phyloP scores from a whole-genome alignment of 2,329 filamentous ascomycete species.

The Pezicula carpinea region DNA sequence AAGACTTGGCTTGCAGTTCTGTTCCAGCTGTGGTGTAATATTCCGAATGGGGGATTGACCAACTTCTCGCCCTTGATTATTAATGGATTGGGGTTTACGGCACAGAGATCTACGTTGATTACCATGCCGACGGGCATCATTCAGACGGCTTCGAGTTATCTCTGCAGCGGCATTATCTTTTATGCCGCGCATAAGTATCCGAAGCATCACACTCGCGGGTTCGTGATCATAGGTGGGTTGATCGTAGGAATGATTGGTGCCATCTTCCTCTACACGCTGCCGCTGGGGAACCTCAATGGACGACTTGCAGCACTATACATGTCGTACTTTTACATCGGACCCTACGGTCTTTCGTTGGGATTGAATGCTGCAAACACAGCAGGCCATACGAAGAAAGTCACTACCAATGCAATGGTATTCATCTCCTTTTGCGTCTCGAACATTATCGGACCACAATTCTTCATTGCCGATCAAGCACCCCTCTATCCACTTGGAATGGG shows the following conservation, averaged over 20 bases:
- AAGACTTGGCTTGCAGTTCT: slow-evolving; percentile 30
- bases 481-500: slow-evolving; percentile 51
- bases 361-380: slow-evolving; percentile 44
- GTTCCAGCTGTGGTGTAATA: slow-evolving; percentile 30
- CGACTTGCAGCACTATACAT: slow-evolving; percentile 29
- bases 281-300: slow-evolving; percentile 25
- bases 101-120: slow-evolving; percentile 30
- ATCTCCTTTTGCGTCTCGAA: slow-evolving; percentile 15
- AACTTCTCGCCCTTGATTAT: slow-evolving; percentile 28
- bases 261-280: slow-evolving; percentile 28
- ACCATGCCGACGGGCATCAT: slow-evolving; percentile 59
- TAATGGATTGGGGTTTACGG: slow-evolving; percentile 30
- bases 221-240: slow-evolving; percentile 26
- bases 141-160: slow-evolving; percentile 13
- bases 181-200: slow-evolving; percentile 9
- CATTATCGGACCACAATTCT: slow-evolving; percentile 51
- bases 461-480: slow-evolving; percentile 50
- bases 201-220: slow-evolving; percentile 14
- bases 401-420: slow-evolving; percentile 37
- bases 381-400: slow-evolving; percentile 40
- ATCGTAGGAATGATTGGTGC: slow-evolving; percentile 30
- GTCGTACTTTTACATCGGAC: slow-evolving; percentile 30
- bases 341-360: slow-evolving; percentile 19
- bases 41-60: slow-evolving; percentile 19
- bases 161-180: slow-evolving; percentile 14